Evolutionary conservation across 495 filamentous ascomycete genomes (phyloP), one percentile per base, ranked within the genome.

Genomic region (Cudoniella acicularis): DNA sequence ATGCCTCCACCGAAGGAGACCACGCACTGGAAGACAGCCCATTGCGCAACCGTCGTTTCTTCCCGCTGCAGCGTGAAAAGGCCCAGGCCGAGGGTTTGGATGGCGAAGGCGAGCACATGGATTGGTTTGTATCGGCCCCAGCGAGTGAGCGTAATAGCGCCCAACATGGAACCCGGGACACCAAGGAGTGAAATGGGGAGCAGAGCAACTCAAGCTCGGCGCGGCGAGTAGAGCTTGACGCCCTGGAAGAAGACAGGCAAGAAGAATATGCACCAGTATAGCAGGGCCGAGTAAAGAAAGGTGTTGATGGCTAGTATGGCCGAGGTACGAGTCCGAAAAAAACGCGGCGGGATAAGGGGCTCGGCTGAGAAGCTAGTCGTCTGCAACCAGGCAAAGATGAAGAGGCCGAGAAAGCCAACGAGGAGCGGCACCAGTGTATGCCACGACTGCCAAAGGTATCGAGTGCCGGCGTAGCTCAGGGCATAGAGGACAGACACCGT

Each of bases 381-480:
- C 45, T 63, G 48, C 21, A 47, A 41, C 13, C 8, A 1, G 0
- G n/a, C 6, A 24, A 63, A 59, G 20, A 26, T n/a, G 1, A 2
- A 11, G 10, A 53, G 23, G 9, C 36, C 50, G 9, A 22, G 1
- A 17, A 63, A 23, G 11, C 60, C 60, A 64, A 45, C 16, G 70
- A 70, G 67, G 65, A 75, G 21, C 60, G 61, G 16, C 56, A 64
- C 61, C 17, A 64, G 24, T 22, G 49, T 51, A 18, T 22, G 51
- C 49, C 42, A 77, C 20, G 70, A 57, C 17, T 52, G 26, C 77
- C 75, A 78, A 0, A 49, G 36, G 42, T 70, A 72, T 8, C 48
- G 47, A 3, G 60, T 64, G 0, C 77, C 77, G 17, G 65, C 73
- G 66, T 70, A 78, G 30, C 65, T 69, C 1, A 77, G 40, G 0